Conservation (phyloP, 352 stramenopile genomes). For the Aphanomyces stellatus region DNA sequence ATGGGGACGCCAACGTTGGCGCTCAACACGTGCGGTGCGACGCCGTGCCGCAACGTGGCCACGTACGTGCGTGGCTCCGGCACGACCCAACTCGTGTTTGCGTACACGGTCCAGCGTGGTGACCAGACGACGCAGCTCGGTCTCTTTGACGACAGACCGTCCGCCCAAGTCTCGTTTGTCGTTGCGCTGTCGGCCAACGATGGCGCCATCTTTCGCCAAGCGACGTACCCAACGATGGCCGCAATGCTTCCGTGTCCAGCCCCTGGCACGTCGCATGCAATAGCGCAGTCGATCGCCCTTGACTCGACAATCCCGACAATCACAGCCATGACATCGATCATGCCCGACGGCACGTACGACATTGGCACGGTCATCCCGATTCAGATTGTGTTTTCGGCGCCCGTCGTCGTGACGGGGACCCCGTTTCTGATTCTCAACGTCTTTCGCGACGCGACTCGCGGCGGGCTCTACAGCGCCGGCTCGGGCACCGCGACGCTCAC, state of each 20-base stretch:
- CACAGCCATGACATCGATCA: constrained; percentile 30
- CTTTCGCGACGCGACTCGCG: constrained; percentile 24
- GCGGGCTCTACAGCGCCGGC: constrained; percentile 41
- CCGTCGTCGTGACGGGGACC: constrained; percentile 27
- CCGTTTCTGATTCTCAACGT: constrained; percentile 53
- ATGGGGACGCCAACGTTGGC: constrained; percentile 36
- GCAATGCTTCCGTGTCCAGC: constrained; percentile 37
- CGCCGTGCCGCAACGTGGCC: constrained; percentile 25
- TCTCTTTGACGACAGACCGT: constrained; percentile 41
- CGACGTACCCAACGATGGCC: constrained; percentile 34
- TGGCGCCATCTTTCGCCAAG: constrained; percentile 38
- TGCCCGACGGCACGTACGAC: constrained; percentile 52
- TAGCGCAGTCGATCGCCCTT: constrained; percentile 30
- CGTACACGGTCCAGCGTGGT: constrained; percentile 36
- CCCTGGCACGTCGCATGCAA: constrained; percentile 37
- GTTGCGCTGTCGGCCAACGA: constrained; percentile 30
- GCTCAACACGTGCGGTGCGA: constrained; percentile 1
- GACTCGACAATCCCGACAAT: constrained; percentile 42
- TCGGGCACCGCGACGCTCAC: constrained; percentile 34
- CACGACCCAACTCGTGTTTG: constrained; percentile 34
- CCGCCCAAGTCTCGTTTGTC: constrained; percentile 37
- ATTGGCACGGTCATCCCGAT: constrained; percentile 43
- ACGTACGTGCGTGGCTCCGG: constrained; percentile 45
- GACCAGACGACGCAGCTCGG: constrained; percentile 35
- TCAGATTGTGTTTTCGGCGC: constrained; percentile 43